A percentile compares a stretch with the other conserved stretches of the same genome.
Evolutionary conservation across 1,284 basidiomycete genomes (phyloP).

Genomic region (Cystobasidium sp.): DNA sequence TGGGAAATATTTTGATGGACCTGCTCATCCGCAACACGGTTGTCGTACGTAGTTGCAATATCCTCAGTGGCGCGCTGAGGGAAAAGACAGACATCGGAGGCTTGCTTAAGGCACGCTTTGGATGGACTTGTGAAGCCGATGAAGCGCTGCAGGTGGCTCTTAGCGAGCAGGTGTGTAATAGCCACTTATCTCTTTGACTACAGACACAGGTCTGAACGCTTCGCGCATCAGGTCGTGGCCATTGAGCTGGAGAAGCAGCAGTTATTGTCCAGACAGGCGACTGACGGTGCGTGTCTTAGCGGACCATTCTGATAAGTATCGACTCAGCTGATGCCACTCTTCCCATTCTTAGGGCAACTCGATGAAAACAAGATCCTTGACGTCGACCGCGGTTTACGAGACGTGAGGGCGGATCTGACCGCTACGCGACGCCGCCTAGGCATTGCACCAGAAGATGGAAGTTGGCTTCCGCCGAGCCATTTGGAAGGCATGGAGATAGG

Average conservation of each 20-base stretch:
- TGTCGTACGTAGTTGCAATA: neutral
- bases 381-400: constrained; percentile 20
- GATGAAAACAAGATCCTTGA: constrained; percentile 16
- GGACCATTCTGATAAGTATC: neutral
- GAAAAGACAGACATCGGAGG: constrained; percentile 1
- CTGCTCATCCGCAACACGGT: neutral
- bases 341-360: neutral
- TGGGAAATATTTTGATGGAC: too few species aligned
- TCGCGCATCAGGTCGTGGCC: neutral
- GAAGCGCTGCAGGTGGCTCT: constrained; percentile 17
- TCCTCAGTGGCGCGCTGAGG: neutral
- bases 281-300: neutral
- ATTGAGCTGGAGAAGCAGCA: constrained; percentile 3
- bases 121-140: constrained; percentile 37
- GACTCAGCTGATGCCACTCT: neutral
- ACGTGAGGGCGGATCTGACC: constrained; percentile 16
- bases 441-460: neutral
- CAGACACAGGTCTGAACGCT: neutral
- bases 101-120: constrained; percentile 23
- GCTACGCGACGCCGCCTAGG: constrained; percentile 27
- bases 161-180: constrained; percentile 7
- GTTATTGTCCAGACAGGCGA: neutral
- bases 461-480: neutral
- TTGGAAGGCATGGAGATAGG: constrained; percentile 7
- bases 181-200: neutral